Evolutionary conservation across 2,329 filamentous ascomycete species (phyloP).

Genomic region (Fusarium chlamydosporum): DNA sequence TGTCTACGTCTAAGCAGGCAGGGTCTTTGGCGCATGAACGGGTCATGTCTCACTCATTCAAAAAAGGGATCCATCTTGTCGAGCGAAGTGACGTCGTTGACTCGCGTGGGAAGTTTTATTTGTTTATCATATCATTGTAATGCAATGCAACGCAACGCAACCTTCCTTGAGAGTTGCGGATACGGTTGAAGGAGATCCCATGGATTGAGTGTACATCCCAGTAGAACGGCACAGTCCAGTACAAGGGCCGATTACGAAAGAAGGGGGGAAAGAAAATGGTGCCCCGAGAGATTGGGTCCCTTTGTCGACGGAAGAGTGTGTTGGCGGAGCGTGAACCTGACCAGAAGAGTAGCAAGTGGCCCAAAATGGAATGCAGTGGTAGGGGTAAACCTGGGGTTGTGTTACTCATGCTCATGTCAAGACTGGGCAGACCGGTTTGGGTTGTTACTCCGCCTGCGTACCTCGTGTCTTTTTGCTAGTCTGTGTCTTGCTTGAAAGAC

Average conservation of each 20-base stretch:
- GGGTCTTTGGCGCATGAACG: conserved; percentile 21
- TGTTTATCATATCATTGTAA: conserved; percentile 10
- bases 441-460: conserved; percentile 41
- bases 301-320: conserved; percentile 30
- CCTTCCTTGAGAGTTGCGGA: background rate
- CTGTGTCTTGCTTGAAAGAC: conserved; percentile 13
- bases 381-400: conserved; percentile 47
- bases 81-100: conserved; percentile 41
- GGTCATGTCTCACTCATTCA: conserved; percentile 18
- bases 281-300: conserved; percentile 31
- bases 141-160: conserved; percentile 2
- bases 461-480: conserved; percentile 33
- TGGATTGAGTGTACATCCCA: conserved; percentile 1
- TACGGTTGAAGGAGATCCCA: conserved; percentile 5
- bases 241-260: conserved; percentile 12
- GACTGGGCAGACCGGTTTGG: conserved; percentile 42
- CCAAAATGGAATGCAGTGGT: conserved; percentile 23
- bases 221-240: conserved; percentile 4
- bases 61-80: conserved; percentile 22
- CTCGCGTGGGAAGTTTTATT: conserved; percentile 15
- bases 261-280: background rate
- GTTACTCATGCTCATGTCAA: conserved; percentile 30
- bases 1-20: background rate
- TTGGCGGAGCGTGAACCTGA: conserved; percentile 26
- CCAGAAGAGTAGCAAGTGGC: conserved; percentile 14